Percentiles rank a stretch among this genome's conserved stretches.
Conservation (phyloP, 768 basidiomycete species). For the Lactifluus rugatus region DNA sequence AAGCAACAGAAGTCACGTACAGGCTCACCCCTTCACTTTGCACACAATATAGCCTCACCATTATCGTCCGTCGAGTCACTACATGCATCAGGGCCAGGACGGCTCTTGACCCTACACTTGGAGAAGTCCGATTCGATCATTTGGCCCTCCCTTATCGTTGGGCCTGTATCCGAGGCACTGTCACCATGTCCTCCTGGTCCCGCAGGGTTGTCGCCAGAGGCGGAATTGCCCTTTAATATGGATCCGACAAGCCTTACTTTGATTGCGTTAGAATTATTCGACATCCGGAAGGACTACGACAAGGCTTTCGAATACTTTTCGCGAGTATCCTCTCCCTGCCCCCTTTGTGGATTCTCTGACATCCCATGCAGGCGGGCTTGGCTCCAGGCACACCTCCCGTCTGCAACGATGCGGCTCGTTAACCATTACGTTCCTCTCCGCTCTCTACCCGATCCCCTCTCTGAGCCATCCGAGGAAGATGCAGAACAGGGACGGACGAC, state of each 20-base stretch:
- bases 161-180: constrained; percentile 56
- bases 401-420: constrained; percentile 69
- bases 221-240: constrained; percentile 67
- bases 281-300: constrained; percentile 65
- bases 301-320: constrained; percentile 76
- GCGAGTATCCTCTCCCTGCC: constrained; percentile 33
- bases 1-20: constrained; percentile 38
- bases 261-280: constrained; percentile 58
- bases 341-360: not conserved
- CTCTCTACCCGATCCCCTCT: constrained; percentile 23
- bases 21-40: constrained; percentile 40
- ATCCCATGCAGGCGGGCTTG: constrained; percentile 54
- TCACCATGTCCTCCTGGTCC: constrained; percentile 44
- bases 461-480: constrained; percentile 27
- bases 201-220: constrained; percentile 42
- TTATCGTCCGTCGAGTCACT: constrained; percentile 71
- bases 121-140: constrained; percentile 74
- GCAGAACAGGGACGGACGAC: constrained; percentile 40
- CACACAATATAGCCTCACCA: constrained; percentile 56
- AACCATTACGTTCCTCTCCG: constrained; percentile 61
- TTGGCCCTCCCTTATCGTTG: constrained; percentile 74
- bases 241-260: constrained; percentile 74
- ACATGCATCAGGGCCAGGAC: constrained; percentile 45
- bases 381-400: constrained; percentile 66
- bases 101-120: constrained; percentile 67